phyloP scores from a whole-genome alignment of 2,329 filamentous ascomycete species.

The Lachnellula subtilissima region DNA sequence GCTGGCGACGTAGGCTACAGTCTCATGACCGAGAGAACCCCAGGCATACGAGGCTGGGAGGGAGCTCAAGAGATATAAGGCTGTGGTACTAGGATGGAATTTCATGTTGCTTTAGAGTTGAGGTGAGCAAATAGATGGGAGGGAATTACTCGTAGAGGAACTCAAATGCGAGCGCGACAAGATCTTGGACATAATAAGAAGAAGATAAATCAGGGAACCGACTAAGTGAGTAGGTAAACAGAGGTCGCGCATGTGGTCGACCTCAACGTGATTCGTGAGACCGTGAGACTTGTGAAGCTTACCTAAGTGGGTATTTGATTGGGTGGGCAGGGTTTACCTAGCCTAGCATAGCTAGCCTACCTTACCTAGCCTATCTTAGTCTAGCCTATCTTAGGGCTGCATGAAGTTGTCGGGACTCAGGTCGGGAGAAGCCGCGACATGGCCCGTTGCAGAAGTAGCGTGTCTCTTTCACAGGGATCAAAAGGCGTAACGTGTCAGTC shows the following conservation, averaged over 20 bases:
- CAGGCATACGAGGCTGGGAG: conserved; percentile 17
- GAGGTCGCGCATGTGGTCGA: neutral
- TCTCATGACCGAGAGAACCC: conserved; percentile 56
- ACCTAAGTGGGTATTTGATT: neutral
- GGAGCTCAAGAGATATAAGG: conserved; percentile 5
- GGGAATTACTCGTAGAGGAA: no score
- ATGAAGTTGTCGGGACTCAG: neutral
- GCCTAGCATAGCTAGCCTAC: neutral
- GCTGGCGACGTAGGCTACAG: conserved; percentile 58
- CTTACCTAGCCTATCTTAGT: neutral
- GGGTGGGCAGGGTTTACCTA: neutral
- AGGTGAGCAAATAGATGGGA: neutral
- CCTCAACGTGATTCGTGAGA: neutral
- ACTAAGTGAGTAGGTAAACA: neutral
- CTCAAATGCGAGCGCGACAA: neutral
- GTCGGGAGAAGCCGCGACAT: neutral
- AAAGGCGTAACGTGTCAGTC: neutral
- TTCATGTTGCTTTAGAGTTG: conserved; percentile 11
- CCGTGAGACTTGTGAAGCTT: neutral
- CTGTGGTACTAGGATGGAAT: neutral
- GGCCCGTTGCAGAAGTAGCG: neutral
- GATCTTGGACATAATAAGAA: neutral
- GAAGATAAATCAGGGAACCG: neutral
- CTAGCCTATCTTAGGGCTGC: neutral
- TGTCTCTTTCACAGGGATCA: neutral